These are phyloP conservation scores for Plasmopara viticola DNA, from an alignment of 352 stramenopile species.

Conservation along the genomic window DNA sequence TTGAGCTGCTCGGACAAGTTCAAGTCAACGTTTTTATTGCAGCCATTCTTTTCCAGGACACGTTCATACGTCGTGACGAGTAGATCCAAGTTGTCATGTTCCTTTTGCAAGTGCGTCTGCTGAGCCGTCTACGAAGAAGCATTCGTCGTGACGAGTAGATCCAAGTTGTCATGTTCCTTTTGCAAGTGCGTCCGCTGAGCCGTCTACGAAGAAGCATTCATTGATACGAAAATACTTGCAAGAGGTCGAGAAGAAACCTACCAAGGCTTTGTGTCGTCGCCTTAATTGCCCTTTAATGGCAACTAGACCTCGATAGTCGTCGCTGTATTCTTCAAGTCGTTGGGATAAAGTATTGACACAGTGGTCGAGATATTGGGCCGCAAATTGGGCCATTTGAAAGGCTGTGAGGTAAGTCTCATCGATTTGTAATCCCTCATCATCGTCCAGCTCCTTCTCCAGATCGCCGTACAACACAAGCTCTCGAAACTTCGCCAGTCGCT, in stretches of 20 bases:
- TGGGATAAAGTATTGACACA: slow-evolving; percentile 39
- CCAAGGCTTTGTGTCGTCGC: slow-evolving; percentile 21
- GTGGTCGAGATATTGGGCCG: slow-evolving; percentile 62
- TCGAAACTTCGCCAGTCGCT: slow-evolving; percentile 47
- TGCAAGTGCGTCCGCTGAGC: slow-evolving; percentile 21
- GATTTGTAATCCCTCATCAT: slow-evolving; percentile 45
- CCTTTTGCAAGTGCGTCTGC: slow-evolving; percentile 37
- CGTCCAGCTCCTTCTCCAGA: slow-evolving; percentile 38
- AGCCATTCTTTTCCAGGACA: slow-evolving; percentile 31
- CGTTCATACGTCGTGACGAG: slow-evolving; percentile 49
- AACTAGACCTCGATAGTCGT: slow-evolving; percentile 21
- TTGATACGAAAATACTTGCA: too few species aligned
- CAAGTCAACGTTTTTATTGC: too few species aligned
- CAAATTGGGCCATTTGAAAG: slow-evolving; percentile 52
- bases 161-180: slow-evolving; percentile 48
- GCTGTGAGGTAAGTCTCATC: slow-evolving; percentile 40
- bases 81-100: slow-evolving; percentile 45
- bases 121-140: slow-evolving; percentile 29
- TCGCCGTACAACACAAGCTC: slow-evolving; percentile 49
- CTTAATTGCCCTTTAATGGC: slow-evolving; percentile 15
- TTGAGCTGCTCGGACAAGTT: slow-evolving; percentile 1
- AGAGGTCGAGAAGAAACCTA: slow-evolving; percentile 4
- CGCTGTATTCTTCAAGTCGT: slow-evolving; percentile 36
- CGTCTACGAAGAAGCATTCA: too few species aligned
- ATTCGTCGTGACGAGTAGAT: slow-evolving; percentile 36